These are phyloP conservation scores for Aegilops speltoides DNA, from an alignment of 176 grass and related monocot genomes.

Conservation along the genomic window DNA sequence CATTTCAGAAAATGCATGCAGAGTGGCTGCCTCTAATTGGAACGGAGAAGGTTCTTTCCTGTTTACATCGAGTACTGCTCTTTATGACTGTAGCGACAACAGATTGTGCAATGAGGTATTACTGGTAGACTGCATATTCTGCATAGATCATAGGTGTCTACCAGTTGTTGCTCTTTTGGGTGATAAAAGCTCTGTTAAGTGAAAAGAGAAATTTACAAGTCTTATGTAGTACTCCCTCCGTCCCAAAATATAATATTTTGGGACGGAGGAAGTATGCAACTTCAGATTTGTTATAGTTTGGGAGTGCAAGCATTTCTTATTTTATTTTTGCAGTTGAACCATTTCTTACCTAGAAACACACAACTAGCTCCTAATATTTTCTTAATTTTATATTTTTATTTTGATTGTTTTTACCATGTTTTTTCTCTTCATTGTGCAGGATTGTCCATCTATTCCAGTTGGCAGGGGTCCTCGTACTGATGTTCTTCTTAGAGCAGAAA, in stretches of 20 bases:
- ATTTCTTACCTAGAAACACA: neutral
- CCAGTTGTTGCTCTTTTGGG: neutral
- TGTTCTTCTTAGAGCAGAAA: conserved; percentile 84
- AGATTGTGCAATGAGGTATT: conserved; percentile 73
- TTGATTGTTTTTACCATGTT: neutral
- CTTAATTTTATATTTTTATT: neutral
- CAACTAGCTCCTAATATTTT: neutral
- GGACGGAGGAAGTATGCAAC: too few species aligned
- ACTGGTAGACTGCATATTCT: neutral
- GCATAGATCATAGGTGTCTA: neutral
- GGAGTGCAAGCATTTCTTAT: neutral
- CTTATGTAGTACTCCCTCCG: too few species aligned
- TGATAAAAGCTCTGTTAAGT: neutral
- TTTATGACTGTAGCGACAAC: conserved; percentile 78
- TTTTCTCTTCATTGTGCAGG: conserved; percentile 32
- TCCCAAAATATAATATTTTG: too few species aligned
- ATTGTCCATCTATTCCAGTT: conserved; percentile 72
- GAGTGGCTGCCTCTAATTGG: conserved; percentile 85
- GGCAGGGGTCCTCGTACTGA: conserved; percentile 84
- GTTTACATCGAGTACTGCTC: conserved; percentile 85
- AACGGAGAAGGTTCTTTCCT: conserved; percentile 85
- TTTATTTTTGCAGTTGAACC: neutral
- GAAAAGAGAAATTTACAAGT: neutral
- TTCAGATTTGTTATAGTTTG: conserved; percentile 4
- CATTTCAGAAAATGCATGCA: conserved; percentile 45